Evolutionary conservation across 1,284 basidiomycete genomes (phyloP), one percentile per base, ranked within the genome.

Genomic region (Ustanciosporium gigantosporum): DNA sequence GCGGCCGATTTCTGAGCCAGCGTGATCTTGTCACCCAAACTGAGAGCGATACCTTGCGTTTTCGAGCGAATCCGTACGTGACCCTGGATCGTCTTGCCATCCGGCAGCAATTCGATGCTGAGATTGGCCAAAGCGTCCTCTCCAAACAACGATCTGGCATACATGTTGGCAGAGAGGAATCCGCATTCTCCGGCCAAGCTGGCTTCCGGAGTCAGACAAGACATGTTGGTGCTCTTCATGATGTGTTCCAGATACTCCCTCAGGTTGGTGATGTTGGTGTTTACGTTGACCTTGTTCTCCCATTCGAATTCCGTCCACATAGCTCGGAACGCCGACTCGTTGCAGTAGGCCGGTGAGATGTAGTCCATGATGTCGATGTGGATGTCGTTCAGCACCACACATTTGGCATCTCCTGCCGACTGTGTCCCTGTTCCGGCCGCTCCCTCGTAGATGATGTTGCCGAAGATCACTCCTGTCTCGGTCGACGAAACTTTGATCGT

Each of bases 291-390:
- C 73, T 92, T 86, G 82, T 96, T 96, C 82, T 95, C 92, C 92
- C 92, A 96, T 79, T 95, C 91, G 69, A 95, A 95, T 79, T 94
- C 92, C 39, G 91, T 95, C 91, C 91, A 94, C 90, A 93, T 93
- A 41, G 58, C 66, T 25, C 83, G 53, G 74, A 90, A 90, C 84
- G 94, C 90, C 24, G 89, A 87, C 79, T 99, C 94, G 51, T 88
- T 95, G 80, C 92, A 95, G 75, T 90, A 90, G 4, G 92, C 91
- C 0, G 94, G 93, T 79, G 95, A 91, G 82, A 98, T 98, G 80
- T 97, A 98, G 79, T 97, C 94, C 89, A 98, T 94, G 68, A 98
- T 97, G 79, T 98, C 95, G 65, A 97, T 91, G 80, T 97, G 92
- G 52, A 97, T 93, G 80, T 97, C 94, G 79, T 92, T 96, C 73